A percentile compares a stretch with the other conserved stretches of the same genome.
phyloP scores from a whole-genome alignment of 1,284 basidiomycete genomes.

The Phaffia rhodozyma region DNA sequence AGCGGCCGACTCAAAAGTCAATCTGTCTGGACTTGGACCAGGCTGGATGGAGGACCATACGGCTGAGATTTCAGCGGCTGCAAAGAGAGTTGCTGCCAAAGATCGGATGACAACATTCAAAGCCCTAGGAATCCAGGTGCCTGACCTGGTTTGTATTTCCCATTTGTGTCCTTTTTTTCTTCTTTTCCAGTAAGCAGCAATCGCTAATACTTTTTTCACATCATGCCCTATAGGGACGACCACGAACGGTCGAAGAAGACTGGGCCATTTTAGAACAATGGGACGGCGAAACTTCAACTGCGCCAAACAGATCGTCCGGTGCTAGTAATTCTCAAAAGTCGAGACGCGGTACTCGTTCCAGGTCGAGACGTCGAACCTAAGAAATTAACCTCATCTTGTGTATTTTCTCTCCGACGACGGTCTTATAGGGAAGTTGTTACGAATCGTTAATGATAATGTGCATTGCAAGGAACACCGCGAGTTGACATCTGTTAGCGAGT shows the following conservation, averaged over 20 bases:
- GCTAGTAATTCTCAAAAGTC: too few species aligned
- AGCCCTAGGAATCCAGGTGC: neutral
- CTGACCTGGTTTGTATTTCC: neutral
- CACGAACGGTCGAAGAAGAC: conserved; percentile 12
- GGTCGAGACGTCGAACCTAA: too few species aligned
- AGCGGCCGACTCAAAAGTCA: neutral
- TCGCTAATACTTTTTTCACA: neutral
- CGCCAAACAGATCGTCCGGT: too few species aligned
- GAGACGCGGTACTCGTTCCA: too few species aligned
- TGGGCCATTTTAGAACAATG: conserved; percentile 11
- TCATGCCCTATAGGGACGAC: neutral
- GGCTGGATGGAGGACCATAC: conserved; percentile 8
- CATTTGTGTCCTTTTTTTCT: neutral
- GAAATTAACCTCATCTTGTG: too few species aligned
- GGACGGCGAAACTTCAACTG: neutral
- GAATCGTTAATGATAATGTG: too few species aligned
- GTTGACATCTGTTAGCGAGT: too few species aligned
- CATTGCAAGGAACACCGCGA: too few species aligned
- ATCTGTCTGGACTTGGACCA: conserved; percentile 6
- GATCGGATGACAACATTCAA: conserved; percentile 2
- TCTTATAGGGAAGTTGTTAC: too few species aligned
- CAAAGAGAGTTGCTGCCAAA: neutral
- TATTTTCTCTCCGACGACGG: too few species aligned
- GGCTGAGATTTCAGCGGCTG: neutral
- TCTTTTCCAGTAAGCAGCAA: neutral